A percentile compares a stretch with the other conserved stretches of the same genome.
Evolutionary conservation across 2,329 filamentous ascomycete genomes (phyloP).

Genomic region (Pseudodiploospora longispora): DNA sequence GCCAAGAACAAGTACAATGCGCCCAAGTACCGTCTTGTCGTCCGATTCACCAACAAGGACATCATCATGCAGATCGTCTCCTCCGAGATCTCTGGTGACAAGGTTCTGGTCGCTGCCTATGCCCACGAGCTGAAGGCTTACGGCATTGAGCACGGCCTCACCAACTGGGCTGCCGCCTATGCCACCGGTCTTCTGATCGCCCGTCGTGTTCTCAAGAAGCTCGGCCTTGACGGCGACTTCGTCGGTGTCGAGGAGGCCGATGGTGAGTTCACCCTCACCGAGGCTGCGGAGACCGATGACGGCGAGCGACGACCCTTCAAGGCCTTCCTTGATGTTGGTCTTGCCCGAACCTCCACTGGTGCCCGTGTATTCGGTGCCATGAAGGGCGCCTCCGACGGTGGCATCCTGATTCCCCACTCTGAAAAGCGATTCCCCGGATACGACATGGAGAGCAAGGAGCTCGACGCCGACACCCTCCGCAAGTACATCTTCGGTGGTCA

Average conservation of each 20-base stretch:
- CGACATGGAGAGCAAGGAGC: constrained; percentile 96
- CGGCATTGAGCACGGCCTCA: constrained; percentile 95
- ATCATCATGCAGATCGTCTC: constrained; percentile 96
- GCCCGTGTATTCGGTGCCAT: constrained; percentile 98
- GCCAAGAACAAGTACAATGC: constrained; percentile 99
- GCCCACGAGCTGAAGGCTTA: constrained; percentile 96
- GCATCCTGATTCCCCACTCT: constrained; percentile 93
- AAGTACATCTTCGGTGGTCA: constrained; percentile 99
- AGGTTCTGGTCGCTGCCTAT: constrained; percentile 90
- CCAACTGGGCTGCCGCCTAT: constrained; percentile 99
- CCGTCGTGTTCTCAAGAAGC: constrained; percentile 94
- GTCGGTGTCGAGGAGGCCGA: constrained; percentile 92
- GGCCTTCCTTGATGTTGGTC: constrained; percentile 96
- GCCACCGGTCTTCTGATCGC: constrained; percentile 93
- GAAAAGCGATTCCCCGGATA: constrained; percentile 99
- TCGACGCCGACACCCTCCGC: constrained; percentile 92
- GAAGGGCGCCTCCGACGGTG: constrained; percentile 99
- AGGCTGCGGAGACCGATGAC: constrained; percentile 84
- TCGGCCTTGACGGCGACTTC: constrained; percentile 89
- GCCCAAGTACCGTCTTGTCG: constrained; percentile 98
- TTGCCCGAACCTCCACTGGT: constrained; percentile 94
- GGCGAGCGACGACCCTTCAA: constrained; percentile 98
- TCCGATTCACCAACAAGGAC: constrained; percentile 99
- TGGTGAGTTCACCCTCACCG: constrained; percentile 92
- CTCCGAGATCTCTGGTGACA: constrained; percentile 95